Evolutionary conservation across 2,329 filamentous ascomycete genomes (phyloP).

Genomic region (Talaromyces sp.): DNA sequence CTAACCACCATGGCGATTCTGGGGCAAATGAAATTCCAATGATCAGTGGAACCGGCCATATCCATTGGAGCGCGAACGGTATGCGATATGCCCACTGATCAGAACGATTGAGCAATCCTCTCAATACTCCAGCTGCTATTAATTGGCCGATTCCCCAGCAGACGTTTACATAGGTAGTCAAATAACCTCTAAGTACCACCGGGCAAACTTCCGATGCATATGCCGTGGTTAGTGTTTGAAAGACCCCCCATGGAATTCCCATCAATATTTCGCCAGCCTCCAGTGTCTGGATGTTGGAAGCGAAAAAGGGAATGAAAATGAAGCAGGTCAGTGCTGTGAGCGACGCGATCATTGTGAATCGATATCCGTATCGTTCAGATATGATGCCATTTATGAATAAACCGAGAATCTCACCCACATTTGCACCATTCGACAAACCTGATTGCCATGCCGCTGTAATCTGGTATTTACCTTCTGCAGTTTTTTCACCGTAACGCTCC

Average conservation of each 20-base stretch:
- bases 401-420: slow-evolving; percentile 45
- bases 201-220: slow-evolving; percentile 45
- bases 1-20: slow-evolving; percentile 50
- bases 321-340: slow-evolving; percentile 43
- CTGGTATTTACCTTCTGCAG: slow-evolving; percentile 31
- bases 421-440: slow-evolving; percentile 42
- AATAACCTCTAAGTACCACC: slow-evolving; percentile 40
- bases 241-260: slow-evolving; percentile 49
- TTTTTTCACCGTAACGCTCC: slow-evolving; percentile 34
- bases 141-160: slow-evolving; percentile 48
- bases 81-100: slow-evolving; percentile 51
- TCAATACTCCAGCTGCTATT: slow-evolving; percentile 49
- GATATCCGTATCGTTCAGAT: slow-evolving; percentile 49
- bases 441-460: slow-evolving; percentile 42
- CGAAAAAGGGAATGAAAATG: slow-evolving; percentile 50
- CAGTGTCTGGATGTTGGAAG: slow-evolving; percentile 43
- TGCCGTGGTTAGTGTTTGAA: slow-evolving; percentile 45
- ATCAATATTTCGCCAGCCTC: slow-evolving; percentile 48
- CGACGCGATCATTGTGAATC: slow-evolving; percentile 46
- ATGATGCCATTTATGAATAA: slow-evolving; percentile 48
- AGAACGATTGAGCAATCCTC: slow-evolving; percentile 41
- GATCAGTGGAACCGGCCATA: slow-evolving; percentile 48
- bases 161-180: slow-evolving; percentile 45
- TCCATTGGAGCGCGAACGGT: slow-evolving; percentile 50
- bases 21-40: slow-evolving; percentile 45